A percentile compares a stretch with the other conserved stretches of the same genome.
Conservation (phyloP, 306 rosid species). For the Geum urbanum region DNA sequence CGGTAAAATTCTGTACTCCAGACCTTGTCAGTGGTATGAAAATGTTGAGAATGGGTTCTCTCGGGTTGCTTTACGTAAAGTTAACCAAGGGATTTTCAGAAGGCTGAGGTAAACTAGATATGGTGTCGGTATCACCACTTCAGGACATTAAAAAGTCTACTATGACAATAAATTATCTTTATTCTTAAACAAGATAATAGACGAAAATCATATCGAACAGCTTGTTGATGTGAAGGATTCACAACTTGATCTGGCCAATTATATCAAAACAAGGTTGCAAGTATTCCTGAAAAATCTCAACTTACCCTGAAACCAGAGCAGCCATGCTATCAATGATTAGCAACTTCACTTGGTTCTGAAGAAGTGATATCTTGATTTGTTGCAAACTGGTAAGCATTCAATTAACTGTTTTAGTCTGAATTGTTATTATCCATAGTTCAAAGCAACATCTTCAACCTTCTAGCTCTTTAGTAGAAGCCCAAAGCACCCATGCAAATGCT, state of each 20-base stretch:
- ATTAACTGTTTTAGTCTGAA: constrained; percentile 4
- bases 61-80: not conserved
- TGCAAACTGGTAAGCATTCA: constrained; percentile 54
- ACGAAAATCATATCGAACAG: not conserved
- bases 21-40: not conserved
- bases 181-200: not conserved
- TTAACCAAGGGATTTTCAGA: not conserved
- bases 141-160: not conserved
- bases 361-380: constrained; percentile 66
- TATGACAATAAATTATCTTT: not conserved
- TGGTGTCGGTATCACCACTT: not conserved
- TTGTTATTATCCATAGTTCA: not conserved
- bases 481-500: not conserved
- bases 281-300: constrained; percentile 19
- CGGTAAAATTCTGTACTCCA: not conserved
- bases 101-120: not conserved
- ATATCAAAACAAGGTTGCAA: not conserved
- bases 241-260: not conserved
- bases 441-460: not conserved
- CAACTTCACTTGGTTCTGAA: constrained; percentile 75
- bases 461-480: not conserved
- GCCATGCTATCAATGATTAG: constrained; percentile 90
- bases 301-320: constrained; percentile 76
- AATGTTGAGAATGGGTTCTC: constrained; percentile 4
- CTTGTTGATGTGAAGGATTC: not conserved